Evolutionary conservation across 768 basidiomycete genomes (phyloP), one percentile per base, ranked within the genome.

Genomic region (Russula earlei): DNA sequence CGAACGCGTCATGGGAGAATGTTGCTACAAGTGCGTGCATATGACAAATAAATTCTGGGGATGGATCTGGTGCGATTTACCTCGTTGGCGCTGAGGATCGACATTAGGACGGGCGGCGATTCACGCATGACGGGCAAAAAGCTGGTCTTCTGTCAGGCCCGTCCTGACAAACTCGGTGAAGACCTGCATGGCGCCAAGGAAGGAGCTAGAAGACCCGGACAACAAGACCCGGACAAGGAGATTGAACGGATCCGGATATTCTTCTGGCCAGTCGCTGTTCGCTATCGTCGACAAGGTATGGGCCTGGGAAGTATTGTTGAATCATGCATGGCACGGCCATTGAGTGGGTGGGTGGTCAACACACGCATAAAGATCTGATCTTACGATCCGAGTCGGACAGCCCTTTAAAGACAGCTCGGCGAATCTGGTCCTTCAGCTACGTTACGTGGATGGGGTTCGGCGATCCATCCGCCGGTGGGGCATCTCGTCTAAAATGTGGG

Each of bases 181-280:
- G 20, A 98, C 89, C 68, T 93, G 85, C 89, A 99, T 92, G 22
- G 94, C 87, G 22, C 96, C 96, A 69, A 98, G 93, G 6, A 96
- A 88, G 5, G 89, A 78, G 55, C 82, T 77, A 0, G 87, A 71
- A 3, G 83, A 82, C 42, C 74, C 76, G 2, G 88, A 85, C 3
- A 86, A 84, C 24, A 98, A 77, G 11, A 95, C 79, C 33, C 71
- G 70, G 58, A 98, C 82, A 19, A 99, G 78, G 43, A 78, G 75
- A 42, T 74, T 74, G 34, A 97, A 76, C n/a, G 96, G 79, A 45
- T 87, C 83, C 0, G 94, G 91, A 67, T 91, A 98, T 75, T 94
- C 91, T 70, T 96, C 93, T 9, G 94, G 95, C 91, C 92, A 97
- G 72, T 97, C 93, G 62, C 83, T 85, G 60, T 84, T 84, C 25